Evolutionary conservation across 1,284 basidiomycete species (phyloP), one percentile per base, ranked within the genome.

Genomic region (Microbotryum intermedium): DNA sequence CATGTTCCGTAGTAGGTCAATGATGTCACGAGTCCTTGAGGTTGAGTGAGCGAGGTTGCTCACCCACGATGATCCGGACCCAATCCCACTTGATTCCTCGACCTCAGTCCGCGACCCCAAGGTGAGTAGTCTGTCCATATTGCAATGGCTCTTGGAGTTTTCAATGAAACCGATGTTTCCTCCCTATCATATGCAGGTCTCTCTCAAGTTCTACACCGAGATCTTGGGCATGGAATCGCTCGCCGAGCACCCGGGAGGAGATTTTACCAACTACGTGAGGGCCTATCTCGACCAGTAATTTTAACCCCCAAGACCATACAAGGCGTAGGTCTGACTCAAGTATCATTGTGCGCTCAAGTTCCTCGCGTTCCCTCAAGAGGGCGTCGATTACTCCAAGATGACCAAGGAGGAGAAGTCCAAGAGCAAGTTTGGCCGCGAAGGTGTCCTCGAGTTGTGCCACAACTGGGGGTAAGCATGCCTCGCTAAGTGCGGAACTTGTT

Each of bases 1-100:
- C 34, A 91, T 90, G 88, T 76, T 92, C 72, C 83, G 92, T 68
- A 81, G 94, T 74, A 91, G 87, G 78, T 90, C 34, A 39, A 39
- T 16, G 10, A 18, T 39, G 11, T 16, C 11, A 5, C 11, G 34
- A 39, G 13, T n/a, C n/a, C n/a, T n/a, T 39, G 34, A 18, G 18
- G 34, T 39, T 16, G 34, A 13, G 13, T 39, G 11, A 2, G 11
- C 34, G 34, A 11, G 11, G 34, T 16, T 16, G 34, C 34, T 39
- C 34, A 39, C 34, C 34, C 13, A 39, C 34, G 13, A 25, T n/a
- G 29, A 20, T 42, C 23, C 34, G 34, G n/a, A n/a, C n/a, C n/a
- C n/a, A n/a, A n/a, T n/a, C n/a, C n/a, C n/a, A n/a, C 34, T 39
- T 39, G 34, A 39, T 39, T 39, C 13, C 34, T 39, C 34, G 34